These are phyloP conservation scores for Lecanosticta acicola DNA, from an alignment of 2,329 filamentous ascomycete species.

Conservation along the genomic window DNA sequence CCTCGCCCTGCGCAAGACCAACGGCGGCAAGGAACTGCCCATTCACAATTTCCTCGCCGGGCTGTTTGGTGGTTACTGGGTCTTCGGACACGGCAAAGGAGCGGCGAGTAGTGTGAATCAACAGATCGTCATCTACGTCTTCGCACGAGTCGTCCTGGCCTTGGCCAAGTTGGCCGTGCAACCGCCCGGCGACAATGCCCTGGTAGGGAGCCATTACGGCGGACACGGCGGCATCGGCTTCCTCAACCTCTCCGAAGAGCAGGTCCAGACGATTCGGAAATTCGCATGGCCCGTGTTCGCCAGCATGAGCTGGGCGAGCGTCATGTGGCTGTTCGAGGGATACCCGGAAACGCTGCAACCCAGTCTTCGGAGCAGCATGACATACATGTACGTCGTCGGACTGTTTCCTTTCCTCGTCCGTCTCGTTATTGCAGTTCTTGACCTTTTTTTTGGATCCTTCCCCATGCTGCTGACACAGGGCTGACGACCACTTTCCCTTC, in stretches of 20 bases:
- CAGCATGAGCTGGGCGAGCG: constrained; percentile 79
- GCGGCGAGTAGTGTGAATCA: constrained; percentile 68
- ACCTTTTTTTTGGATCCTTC: constrained; percentile 5
- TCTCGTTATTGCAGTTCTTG: too few species aligned
- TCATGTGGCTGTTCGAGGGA: constrained; percentile 94
- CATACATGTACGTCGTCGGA: constrained; percentile 77
- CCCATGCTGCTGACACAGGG: constrained; percentile 24
- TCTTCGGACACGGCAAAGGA: constrained; percentile 77
- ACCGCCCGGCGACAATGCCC: constrained; percentile 40
- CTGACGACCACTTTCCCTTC: constrained; percentile 26
- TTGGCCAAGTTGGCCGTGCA: constrained; percentile 78
- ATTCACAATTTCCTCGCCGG: constrained; percentile 85
- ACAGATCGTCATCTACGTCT: constrained; percentile 98
- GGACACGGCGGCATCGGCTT: constrained; percentile 39
- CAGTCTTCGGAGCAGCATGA: constrained; percentile 92
- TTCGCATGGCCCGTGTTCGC: constrained; percentile 93
- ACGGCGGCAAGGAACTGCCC: constrained; percentile 56
- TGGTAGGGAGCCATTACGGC: constrained; percentile 35
- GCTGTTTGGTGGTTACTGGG: constrained; percentile 80
- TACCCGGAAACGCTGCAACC: constrained; percentile 87
- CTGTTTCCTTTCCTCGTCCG: constrained; percentile 12
- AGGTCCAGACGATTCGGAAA: constrained; percentile 40
- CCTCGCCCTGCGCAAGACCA: constrained; percentile 58
- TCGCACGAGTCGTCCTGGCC: constrained; percentile 81
- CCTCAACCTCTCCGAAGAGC: constrained; percentile 35